Conservation (phyloP, 1,284 basidiomycete species). For the Vanrija sp. region DNA sequence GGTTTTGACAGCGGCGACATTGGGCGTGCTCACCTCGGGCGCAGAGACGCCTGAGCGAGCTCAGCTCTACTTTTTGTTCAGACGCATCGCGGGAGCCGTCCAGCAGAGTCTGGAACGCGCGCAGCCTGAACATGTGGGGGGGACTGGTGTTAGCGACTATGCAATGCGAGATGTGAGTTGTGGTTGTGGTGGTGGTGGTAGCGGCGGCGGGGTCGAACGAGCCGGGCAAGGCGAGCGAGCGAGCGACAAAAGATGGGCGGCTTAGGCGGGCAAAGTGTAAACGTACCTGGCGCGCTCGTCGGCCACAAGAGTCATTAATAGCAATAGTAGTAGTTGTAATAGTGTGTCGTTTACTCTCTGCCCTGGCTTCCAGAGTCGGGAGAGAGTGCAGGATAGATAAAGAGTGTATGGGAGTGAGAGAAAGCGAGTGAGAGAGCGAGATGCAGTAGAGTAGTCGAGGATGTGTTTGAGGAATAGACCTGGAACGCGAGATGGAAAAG, state of each 20-base stretch:
- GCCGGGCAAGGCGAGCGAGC: too few species aligned
- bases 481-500: too few species aligned
- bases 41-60: constrained; percentile 36
- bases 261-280: background rate
- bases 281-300: constrained; percentile 10
- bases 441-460: too few species aligned
- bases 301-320: constrained; percentile 2
- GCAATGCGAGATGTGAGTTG: too few species aligned
- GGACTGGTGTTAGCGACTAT: too few species aligned
- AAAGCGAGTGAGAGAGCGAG: too few species aligned
- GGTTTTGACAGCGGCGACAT: background rate
- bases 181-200: too few species aligned
- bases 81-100: constrained; percentile 32
- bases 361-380: background rate
- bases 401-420: too few species aligned
- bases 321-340: background rate
- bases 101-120: constrained; percentile 43
- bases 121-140: constrained; percentile 23
- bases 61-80: constrained; percentile 35
- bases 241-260: too few species aligned
- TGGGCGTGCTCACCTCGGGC: constrained; percentile 27
- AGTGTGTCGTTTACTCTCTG: background rate
- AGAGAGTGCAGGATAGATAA: background rate
- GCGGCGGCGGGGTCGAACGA: too few species aligned
- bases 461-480: too few species aligned